A percentile compares a stretch with the other conserved stretches of the same genome.
Conservation (phyloP, 345 rosid genomes). For the Salix dunnii region DNA sequence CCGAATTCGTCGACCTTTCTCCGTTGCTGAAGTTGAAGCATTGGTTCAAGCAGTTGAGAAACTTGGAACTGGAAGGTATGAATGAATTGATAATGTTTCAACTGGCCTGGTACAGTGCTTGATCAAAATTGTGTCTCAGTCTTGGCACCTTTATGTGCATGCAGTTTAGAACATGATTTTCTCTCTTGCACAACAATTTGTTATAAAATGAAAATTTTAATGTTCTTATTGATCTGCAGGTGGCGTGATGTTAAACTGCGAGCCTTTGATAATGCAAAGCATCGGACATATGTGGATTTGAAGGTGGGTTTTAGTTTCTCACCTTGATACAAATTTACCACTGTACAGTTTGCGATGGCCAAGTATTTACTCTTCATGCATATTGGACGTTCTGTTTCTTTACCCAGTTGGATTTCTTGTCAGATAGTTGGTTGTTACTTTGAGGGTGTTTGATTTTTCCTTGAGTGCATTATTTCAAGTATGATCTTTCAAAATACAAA, state of each 20-base stretch:
- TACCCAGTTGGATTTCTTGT: not conserved
- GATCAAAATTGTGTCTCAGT: not conserved
- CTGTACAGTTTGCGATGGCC: not conserved
- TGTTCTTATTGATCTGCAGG: conserved; percentile 35
- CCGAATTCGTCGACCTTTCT: conserved; percentile 97
- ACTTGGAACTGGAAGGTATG: conserved; percentile 97
- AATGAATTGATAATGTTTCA: not conserved
- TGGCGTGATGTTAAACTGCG: conserved; percentile 96
- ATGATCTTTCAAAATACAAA: conserved; percentile 8
- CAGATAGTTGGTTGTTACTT: not conserved
- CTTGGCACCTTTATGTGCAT: not conserved
- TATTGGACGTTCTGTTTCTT: not conserved
- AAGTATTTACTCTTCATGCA: not conserved
- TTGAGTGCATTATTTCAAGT: not conserved
- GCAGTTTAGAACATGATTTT: not conserved
- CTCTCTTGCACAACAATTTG: not conserved
- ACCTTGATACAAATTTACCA: not conserved
- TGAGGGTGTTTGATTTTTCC: conserved; percentile 1
- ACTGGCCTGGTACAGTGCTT: not conserved
- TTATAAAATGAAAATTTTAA: not conserved
- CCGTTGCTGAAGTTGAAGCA: conserved; percentile 94
- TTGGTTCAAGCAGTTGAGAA: conserved; percentile 97
- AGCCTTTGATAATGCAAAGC: conserved; percentile 91
- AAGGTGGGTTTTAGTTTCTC: conserved; percentile 45
- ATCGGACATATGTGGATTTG: conserved; percentile 91